Conservation (phyloP, 306 rosid species). For the Delonix regia region DNA sequence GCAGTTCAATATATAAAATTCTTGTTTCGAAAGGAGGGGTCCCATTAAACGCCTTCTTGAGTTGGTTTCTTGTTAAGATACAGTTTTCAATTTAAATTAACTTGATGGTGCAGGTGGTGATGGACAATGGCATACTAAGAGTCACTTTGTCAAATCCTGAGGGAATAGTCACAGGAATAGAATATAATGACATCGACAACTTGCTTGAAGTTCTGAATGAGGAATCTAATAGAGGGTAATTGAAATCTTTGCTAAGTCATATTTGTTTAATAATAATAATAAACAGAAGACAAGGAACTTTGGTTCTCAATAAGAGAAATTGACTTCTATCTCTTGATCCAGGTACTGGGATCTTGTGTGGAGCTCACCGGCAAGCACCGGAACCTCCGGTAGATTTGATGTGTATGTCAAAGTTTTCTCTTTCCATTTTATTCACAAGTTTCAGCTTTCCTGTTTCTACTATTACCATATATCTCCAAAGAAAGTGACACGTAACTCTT, state of each 20-base stretch:
- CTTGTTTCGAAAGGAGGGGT: background rate
- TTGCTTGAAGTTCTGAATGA: slow-evolving; percentile 84
- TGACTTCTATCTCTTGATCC: slow-evolving; percentile 5
- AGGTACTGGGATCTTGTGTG: slow-evolving; percentile 98
- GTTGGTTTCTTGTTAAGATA: background rate
- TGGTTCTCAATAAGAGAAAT: background rate
- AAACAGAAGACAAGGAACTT: no score
- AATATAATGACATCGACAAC: slow-evolving; percentile 70
- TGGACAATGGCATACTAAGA: slow-evolving; percentile 85
- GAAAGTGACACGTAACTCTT: background rate
- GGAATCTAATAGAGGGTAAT: slow-evolving; percentile 65
- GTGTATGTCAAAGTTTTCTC: slow-evolving; percentile 50
- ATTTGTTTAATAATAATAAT: background rate
- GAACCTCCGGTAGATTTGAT: slow-evolving; percentile 71
- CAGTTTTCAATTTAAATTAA: background rate
- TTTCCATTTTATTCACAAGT: background rate
- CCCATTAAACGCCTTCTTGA: background rate
- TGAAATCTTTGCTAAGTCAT: background rate
- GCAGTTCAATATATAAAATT: background rate
- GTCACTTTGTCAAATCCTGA: slow-evolving; percentile 86
- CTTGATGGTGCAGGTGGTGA: slow-evolving; percentile 62
- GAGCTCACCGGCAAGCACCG: slow-evolving; percentile 52
- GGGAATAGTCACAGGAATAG: slow-evolving; percentile 82
- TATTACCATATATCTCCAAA: background rate
- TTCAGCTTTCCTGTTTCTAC: background rate